phyloP scores from a whole-genome alignment of 139 green algal species.

The Mesotaenium endlicherianum region DNA sequence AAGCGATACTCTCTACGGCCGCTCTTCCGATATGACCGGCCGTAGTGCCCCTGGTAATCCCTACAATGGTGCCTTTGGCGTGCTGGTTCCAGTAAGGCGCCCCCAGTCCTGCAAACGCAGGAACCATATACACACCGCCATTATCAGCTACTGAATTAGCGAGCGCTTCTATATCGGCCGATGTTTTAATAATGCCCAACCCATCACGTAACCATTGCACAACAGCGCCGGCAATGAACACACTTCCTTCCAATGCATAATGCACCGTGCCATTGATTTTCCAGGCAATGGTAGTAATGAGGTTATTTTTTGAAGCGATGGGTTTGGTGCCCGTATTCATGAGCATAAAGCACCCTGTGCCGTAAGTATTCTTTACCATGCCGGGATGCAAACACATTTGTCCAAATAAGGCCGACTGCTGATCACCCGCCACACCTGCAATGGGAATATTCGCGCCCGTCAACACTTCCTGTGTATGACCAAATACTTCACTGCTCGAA shows the following conservation, averaged over 20 bases:
- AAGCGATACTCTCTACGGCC: slow-evolving; percentile 89
- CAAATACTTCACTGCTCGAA: neutral
- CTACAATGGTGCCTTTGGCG: slow-evolving; percentile 77
- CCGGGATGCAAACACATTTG: slow-evolving; percentile 68
- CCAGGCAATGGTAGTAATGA: slow-evolving; percentile 86
- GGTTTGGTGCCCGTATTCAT: slow-evolving; percentile 79
- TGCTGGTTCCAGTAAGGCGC: slow-evolving; percentile 85
- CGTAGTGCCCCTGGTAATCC: slow-evolving; percentile 69
- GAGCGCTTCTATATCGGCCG: slow-evolving; percentile 62
- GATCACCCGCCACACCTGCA: slow-evolving; percentile 84
- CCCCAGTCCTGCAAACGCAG: slow-evolving; percentile 86
- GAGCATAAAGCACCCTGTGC: slow-evolving; percentile 93
- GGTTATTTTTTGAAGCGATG: slow-evolving; percentile 74
- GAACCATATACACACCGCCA: slow-evolving; percentile 90
- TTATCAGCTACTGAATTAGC: slow-evolving; percentile 57
- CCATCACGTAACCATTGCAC: slow-evolving; percentile 65
- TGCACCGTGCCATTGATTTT: slow-evolving; percentile 61
- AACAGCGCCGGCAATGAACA: slow-evolving; percentile 31
- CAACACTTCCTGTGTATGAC: too few species aligned
- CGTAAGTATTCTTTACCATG: slow-evolving; percentile 93
- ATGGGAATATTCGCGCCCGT: slow-evolving; percentile 60
- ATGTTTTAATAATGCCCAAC: slow-evolving; percentile 69
- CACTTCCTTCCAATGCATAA: slow-evolving; percentile 81
- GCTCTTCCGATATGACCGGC: slow-evolving; percentile 77
- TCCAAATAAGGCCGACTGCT: slow-evolving; percentile 85